Evolutionary conservation across 2,329 filamentous ascomycete genomes (phyloP), one percentile per base, ranked within the genome.

Genomic region (Ophiostoma sp.): DNA sequence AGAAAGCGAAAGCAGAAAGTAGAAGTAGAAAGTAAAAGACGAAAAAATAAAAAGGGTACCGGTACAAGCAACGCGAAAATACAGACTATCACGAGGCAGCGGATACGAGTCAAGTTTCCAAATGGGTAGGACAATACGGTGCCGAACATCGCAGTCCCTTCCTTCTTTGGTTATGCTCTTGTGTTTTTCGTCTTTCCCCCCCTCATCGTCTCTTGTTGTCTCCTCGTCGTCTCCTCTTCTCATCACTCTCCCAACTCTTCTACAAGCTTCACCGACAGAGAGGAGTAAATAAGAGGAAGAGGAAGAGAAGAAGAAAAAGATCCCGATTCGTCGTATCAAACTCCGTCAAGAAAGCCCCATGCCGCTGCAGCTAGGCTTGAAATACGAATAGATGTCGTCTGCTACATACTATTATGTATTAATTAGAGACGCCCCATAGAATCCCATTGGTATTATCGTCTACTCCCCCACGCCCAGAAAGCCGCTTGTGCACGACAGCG

Each of bases 381-480:
- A 48, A 20, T 20, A 20, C 10, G 23, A 27, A 33, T 62, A 10
- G 35, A 36, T 11, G 60, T n/a, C 60, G 60, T 36, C 31, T 64
- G 33, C 60, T 39, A 36, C 60, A 27, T 27, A 17, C 27, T 8
- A 48, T 1, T 4, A n/a, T 48, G 20, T 7, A 39, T 11, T 39
- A 20, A 48, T 48, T 48, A 20, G 44, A 69, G 15, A 60, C 44
- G 68, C 23, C 33, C 68, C 23, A 57, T 17, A 20, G n/a, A 48
- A 65, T 41, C 23, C 44, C 10, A 31, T 60, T 48, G 27, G 44
- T 36, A 36, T 35, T 52, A 65, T 70, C 65, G 64, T 31, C 36
- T 23, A 4, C 7, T 64, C 66, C 67, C 70, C 71, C 69, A 69
- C 71, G 69, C 71, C 67, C 64, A 72, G 64, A 67, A 52, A 27